A percentile compares a stretch with the other conserved stretches of the same genome.
These are phyloP conservation scores for Grosmannia penicillata DNA, from an alignment of 2,329 filamentous ascomycete genomes.

Conservation along the genomic window DNA sequence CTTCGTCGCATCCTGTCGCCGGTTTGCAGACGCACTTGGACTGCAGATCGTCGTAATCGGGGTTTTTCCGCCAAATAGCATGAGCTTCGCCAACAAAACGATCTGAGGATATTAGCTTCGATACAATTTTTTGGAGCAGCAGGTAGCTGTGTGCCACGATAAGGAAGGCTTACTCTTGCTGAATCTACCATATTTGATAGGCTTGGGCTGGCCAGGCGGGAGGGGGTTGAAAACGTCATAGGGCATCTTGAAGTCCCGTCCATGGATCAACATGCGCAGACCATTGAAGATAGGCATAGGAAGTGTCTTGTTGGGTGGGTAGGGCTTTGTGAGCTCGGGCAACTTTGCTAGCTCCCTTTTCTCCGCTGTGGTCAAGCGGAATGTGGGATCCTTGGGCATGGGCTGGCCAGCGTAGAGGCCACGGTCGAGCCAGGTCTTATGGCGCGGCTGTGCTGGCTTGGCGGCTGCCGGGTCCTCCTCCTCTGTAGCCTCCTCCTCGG, in stretches of 20 bases:
- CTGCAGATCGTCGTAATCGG: conserved; percentile 57
- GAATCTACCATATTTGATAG: conserved; percentile 82
- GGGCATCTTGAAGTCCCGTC: conserved; percentile 75
- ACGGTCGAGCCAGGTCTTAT: conserved; percentile 67
- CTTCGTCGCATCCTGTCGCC: conserved; percentile 71
- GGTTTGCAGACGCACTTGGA: conserved; percentile 65
- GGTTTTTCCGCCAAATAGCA: conserved; percentile 66
- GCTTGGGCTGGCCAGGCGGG: conserved; percentile 74
- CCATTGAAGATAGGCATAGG: conserved; percentile 71
- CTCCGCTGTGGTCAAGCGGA: conserved; percentile 33
- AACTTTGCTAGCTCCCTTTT: conserved; percentile 34
- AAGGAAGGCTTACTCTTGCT: conserved; percentile 65
- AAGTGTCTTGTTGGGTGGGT: conserved; percentile 40
- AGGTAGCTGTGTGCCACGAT: no score
- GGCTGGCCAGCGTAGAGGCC: conserved; percentile 81
- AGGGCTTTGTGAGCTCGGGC: conserved; percentile 30
- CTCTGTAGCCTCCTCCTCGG: conserved; percentile 11
- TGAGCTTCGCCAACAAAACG: conserved; percentile 78
- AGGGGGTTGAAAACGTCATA: conserved; percentile 83
- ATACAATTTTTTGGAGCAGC: neutral
- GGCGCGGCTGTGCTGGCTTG: conserved; percentile 22
- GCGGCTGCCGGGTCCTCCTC: conserved; percentile 16
- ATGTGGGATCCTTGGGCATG: conserved; percentile 28
- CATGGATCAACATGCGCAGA: conserved; percentile 52
- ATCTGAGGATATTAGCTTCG: conserved; percentile 34